Base-by-base conservation (phyloP, 805 yeast species). In the Candida boidinii region DNA sequence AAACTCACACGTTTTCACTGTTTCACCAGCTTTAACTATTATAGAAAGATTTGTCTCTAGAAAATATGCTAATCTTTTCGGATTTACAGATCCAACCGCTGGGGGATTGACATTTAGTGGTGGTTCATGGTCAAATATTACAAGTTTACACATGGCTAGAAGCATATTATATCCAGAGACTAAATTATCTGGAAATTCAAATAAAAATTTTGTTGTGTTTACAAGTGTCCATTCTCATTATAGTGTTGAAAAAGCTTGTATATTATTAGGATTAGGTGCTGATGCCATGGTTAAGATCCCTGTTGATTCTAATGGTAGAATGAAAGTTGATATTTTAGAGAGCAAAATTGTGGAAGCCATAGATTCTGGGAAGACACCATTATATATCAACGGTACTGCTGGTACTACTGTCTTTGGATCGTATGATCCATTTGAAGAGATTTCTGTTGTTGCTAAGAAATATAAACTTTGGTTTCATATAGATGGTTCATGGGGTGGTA, bases 401-500 rank as follows among this genome's bases (percentile, higher is more conserved):
- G 95, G 95, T 2, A 82, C 94, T 9, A 84, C 95, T 0, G 95
- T 84, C 1, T 80, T 76, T 45, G 95, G 95, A 1, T 79, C 92
- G 6, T 85, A 68, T 53, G 95, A 84, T 47, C 76, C 79, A 15
- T 66, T 84, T 44, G 63, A 49, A 17, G 69, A 67, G 26, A 73
- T 85, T 23, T 54, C 76, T 1, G 47, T 37, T 1, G 51, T 84
- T 2, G 74, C 87, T 12, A 60, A 69, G 35, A 62, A 63, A 36
- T 50, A 76, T 53, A 53, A 65, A n/a, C 32, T 74, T 7, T 85
- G 94, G 90, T 70, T 81, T 49, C 95, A 84, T 53, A 71, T 84
- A 26, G 95, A 84, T 56, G 95, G 92, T 1, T 81, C 92, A 6
- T 83, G 94, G 94, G 95, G 95, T 22, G 95, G 90, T 7, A 85